These are phyloP conservation scores for Penicillium sp. DNA, from an alignment of 2,329 filamentous ascomycete genomes.

Conservation along the genomic window DNA sequence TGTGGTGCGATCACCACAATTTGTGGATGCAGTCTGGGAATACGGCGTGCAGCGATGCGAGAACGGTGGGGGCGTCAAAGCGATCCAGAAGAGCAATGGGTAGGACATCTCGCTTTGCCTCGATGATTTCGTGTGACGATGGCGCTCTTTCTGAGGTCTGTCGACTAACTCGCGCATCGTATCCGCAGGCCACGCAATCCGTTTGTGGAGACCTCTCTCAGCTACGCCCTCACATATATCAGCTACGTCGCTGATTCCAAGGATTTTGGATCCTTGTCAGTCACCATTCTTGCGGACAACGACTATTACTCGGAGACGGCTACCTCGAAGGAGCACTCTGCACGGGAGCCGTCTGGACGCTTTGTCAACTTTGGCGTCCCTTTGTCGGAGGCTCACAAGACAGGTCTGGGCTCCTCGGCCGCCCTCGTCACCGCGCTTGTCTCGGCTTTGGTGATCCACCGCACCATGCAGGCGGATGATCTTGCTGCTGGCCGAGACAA, in stretches of 20 bases:
- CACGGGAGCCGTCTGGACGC: slow-evolving; percentile 38
- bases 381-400: slow-evolving; percentile 80
- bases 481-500: slow-evolving; percentile 49
- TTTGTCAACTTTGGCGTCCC: slow-evolving; percentile 75
- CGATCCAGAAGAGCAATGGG: slow-evolving; percentile 56
- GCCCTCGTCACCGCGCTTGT: slow-evolving; percentile 83
- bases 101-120: slow-evolving; percentile 15
- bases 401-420: slow-evolving; percentile 88
- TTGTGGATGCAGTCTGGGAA: slow-evolving; percentile 77
- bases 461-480: slow-evolving; percentile 39
- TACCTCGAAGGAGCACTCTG: slow-evolving; percentile 31
- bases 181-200: slow-evolving; percentile 57
- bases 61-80: slow-evolving; percentile 70
- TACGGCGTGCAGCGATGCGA: slow-evolving; percentile 69
- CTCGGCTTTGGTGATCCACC: slow-evolving; percentile 45
- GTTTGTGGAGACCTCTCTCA: slow-evolving; percentile 88
- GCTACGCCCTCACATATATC: slow-evolving; percentile 80
- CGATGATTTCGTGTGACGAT: too few relatives aligned
- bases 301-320: slow-evolving; percentile 85
- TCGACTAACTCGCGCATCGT: slow-evolving; percentile 6
- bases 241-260: slow-evolving; percentile 44
- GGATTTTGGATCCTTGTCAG: slow-evolving; percentile 59
- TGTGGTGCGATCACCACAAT: slow-evolving; percentile 86
- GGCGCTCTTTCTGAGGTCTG: too few relatives aligned
- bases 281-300: slow-evolving; percentile 89